Conservation (phyloP, 306 rosid species). For the Alnus rubra region DNA sequence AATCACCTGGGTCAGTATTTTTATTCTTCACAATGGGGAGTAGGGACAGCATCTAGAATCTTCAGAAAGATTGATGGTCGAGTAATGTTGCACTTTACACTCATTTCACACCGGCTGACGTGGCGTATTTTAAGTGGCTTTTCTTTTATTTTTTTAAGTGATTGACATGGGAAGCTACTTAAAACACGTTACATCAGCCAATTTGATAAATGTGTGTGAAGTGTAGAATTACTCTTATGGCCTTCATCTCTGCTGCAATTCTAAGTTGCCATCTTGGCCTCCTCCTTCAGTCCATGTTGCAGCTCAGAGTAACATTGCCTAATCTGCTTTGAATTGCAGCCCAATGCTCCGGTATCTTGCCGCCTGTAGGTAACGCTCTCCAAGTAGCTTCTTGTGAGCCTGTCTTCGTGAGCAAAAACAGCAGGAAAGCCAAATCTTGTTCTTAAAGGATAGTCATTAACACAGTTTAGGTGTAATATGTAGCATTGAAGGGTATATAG, state of each 20-base stretch:
- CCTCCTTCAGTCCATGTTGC: constrained; percentile 10
- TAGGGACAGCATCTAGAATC: background rate
- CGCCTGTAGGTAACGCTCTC: background rate
- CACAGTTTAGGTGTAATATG: background rate
- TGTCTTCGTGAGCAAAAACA: background rate
- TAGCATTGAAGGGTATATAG: background rate
- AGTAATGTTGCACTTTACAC: too few species aligned
- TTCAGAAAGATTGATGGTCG: background rate
- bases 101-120: too few species aligned
- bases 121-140: too few species aligned
- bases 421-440: background rate
- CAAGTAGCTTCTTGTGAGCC: background rate
- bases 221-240: too few species aligned
- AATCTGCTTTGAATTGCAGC: constrained; percentile 5
- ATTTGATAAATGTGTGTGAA: too few species aligned
- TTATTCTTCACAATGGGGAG: background rate
- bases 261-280: constrained; percentile 7
- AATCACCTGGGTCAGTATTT: background rate
- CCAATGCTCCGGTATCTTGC: background rate
- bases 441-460: background rate
- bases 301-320: constrained; percentile 13
- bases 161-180: too few species aligned
- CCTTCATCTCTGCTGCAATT: background rate
- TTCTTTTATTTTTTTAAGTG: too few species aligned
- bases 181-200: too few species aligned